phyloP scores from a whole-genome alignment of 208 protist species.

The Crithidia acanthocephali region DNA sequence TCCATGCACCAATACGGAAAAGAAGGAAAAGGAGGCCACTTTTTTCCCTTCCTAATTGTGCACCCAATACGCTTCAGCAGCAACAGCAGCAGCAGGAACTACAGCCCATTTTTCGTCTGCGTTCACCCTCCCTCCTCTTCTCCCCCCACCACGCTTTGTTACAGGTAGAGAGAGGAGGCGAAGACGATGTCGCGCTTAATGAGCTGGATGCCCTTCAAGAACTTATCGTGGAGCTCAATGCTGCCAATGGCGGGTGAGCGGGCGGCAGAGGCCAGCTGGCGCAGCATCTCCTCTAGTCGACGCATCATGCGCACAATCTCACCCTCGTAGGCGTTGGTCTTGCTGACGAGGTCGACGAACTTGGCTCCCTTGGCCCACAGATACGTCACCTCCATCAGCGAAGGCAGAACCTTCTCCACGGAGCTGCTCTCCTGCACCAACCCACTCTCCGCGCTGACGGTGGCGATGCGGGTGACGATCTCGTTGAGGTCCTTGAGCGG shows the following conservation, averaged over 20 bases:
- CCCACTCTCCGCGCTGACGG: constrained; percentile 92
- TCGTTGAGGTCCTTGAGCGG: constrained; percentile 91
- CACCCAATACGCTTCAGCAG: background rate
- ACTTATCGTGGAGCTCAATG: constrained; percentile 98
- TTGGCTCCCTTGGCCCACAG: constrained; percentile 97
- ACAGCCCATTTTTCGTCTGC: background rate
- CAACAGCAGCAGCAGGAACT: background rate
- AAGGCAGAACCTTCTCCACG: constrained; percentile 95
- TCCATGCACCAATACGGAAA: constrained; percentile 1
- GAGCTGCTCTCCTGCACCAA: constrained; percentile 93
- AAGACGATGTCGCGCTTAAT: constrained; percentile 99
- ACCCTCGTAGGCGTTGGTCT: constrained; percentile 99
- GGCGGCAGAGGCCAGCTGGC: constrained; percentile 97
- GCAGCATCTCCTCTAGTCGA: constrained; percentile 98
- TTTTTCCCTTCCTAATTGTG: background rate
- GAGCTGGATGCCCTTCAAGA: constrained; percentile 95
- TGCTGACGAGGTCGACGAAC: constrained; percentile 97
- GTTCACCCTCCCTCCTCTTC: background rate
- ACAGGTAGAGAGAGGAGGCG: constrained; percentile 98
- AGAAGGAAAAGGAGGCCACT: background rate
- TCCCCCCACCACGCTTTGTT: too few relatives aligned
- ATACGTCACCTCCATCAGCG: constrained; percentile 97
- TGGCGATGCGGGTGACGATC: constrained; percentile 92
- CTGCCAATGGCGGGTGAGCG: constrained; percentile 98
- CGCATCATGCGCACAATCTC: constrained; percentile 98